These are phyloP conservation scores for Penicillium sp. DNA, from an alignment of 2,329 filamentous ascomycete genomes.

Conservation along the genomic window DNA sequence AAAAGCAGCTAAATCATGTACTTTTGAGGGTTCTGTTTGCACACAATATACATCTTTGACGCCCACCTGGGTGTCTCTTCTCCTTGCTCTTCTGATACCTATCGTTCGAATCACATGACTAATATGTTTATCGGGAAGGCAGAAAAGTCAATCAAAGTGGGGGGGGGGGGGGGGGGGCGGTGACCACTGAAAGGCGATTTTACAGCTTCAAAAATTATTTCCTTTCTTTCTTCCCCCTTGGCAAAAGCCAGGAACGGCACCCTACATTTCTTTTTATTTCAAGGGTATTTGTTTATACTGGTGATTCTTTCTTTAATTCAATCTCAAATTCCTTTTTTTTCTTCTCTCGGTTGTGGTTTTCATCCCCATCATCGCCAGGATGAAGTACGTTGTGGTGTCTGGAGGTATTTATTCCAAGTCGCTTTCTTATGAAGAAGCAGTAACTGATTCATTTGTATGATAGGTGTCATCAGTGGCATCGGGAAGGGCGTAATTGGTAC, in stretches of 20 bases:
- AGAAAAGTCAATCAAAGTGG: conserved; percentile 14
- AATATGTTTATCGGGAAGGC: conserved; percentile 4
- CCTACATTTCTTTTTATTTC: conserved; percentile 19
- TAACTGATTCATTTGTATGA: conserved; percentile 6
- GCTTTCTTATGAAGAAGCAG: not conserved
- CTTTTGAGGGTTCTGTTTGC: no score
- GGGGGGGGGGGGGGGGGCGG: conserved; percentile 21
- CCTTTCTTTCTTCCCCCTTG: conserved; percentile 18
- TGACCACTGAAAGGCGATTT: conserved; percentile 3
- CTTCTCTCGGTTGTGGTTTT: conserved; percentile 1
- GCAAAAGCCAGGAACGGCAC: conserved; percentile 20
- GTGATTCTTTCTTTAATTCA: conserved; percentile 1
- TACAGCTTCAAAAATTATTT: conserved; percentile 10
- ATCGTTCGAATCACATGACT: conserved; percentile 3
- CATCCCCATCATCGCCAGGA: conserved; percentile 43
- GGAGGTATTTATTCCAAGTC: conserved; percentile 55
- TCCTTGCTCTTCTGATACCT: not conserved
- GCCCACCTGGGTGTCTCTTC: not conserved
- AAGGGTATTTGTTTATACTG: conserved; percentile 1
- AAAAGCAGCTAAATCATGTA: not conserved
- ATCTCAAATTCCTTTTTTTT: not conserved
- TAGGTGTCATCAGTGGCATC: conserved; percentile 50
- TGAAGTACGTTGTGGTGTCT: conserved; percentile 79
- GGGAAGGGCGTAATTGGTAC: conserved; percentile 62
- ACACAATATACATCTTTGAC: not conserved